Conservation (phyloP, 164 flowering plant species). For the Vitis labrusca region DNA sequence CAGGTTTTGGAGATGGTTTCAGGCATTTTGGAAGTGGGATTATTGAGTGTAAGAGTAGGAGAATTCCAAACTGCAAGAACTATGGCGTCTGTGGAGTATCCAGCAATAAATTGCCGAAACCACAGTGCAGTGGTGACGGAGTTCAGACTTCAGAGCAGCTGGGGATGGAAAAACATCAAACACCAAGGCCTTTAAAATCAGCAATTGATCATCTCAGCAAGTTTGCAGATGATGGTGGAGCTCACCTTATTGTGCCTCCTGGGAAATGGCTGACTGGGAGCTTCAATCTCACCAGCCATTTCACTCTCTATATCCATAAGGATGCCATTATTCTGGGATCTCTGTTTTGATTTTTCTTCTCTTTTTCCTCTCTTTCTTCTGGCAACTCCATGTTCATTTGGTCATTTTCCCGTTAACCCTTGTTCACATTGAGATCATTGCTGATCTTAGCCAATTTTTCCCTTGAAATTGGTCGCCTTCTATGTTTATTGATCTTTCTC, state of each 20-base stretch:
- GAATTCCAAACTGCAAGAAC: no score
- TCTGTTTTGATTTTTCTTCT: no score
- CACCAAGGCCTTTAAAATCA: conserved; percentile 53
- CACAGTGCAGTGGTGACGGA: conserved; percentile 51
- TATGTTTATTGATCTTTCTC: no score
- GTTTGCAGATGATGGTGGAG: conserved; percentile 52
- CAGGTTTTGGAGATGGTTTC: no score
- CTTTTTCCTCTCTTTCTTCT: no score
- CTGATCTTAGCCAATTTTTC: no score
- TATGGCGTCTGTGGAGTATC: background rate
- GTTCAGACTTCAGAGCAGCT: conserved; percentile 71
- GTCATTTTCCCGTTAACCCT: background rate
- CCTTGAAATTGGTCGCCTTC: no score
- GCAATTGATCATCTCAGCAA: conserved; percentile 47
- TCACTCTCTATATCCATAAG: conserved; percentile 59
- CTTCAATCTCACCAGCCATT: conserved; percentile 73
- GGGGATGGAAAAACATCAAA: conserved; percentile 75
- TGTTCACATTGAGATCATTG: no score
- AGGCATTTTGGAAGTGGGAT: no score
- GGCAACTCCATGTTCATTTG: conserved; percentile 17
- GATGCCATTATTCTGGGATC: conserved; percentile 43
- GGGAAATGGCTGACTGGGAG: conserved; percentile 87
- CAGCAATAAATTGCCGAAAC: conserved; percentile 22
- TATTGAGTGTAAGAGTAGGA: no score
- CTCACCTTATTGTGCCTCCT: conserved; percentile 62